Evolutionary conservation across 768 basidiomycete genomes (phyloP), one percentile per base, ranked within the genome.

Genomic region (Cystofilobasidium macerans): DNA sequence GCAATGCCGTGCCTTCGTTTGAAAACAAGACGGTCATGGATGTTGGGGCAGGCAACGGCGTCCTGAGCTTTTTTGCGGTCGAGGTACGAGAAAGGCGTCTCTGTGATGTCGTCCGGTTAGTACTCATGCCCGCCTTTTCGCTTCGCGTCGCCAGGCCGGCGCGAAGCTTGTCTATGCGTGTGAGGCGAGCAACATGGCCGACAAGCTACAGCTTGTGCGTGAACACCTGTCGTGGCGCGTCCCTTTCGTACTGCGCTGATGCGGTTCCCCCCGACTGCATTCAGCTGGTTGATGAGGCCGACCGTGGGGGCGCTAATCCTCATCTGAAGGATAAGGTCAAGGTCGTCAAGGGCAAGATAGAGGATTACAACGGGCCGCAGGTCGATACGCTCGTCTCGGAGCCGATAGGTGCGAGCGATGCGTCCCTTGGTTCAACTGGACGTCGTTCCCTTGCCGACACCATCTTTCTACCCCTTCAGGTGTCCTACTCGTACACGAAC

Each of bases 341-440:
- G 18, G 60, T 68, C 60, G 40, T 56, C 28, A 62, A 67, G 32
- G 61, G 61, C 18, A 68, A 68, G 61, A 63, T 68, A 1, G 67
- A 68, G 38, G 61, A 57, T 35, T 64, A 59, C 54, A 48, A 14
- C 5, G 62, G 61, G 1, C 60, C 60, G 9, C 20, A 63, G 42
- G 67, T 68, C 0, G 67, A 68, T 28, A 68, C 67, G 26, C 30
- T 68, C 11, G 58, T 68, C 16, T 58, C 56, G 14, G 67, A 68
- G 22, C 67, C 67, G 18, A 68, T 68, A 32, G 58, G 58, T 57
- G 35, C 33, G 56, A n/a, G n/a, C n/a, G n/a, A n/a, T n/a, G n/a
- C n/a, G n/a, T 56, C 53, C 18, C 26, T 33, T 16, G 24, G 16
- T 18, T 36, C 9, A 5, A n/a, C 26, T 14, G 6, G 2, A 4